Base-by-base conservation (phyloP, 192 early-diverging fungal species). In the Dissophora globulifera region DNA sequence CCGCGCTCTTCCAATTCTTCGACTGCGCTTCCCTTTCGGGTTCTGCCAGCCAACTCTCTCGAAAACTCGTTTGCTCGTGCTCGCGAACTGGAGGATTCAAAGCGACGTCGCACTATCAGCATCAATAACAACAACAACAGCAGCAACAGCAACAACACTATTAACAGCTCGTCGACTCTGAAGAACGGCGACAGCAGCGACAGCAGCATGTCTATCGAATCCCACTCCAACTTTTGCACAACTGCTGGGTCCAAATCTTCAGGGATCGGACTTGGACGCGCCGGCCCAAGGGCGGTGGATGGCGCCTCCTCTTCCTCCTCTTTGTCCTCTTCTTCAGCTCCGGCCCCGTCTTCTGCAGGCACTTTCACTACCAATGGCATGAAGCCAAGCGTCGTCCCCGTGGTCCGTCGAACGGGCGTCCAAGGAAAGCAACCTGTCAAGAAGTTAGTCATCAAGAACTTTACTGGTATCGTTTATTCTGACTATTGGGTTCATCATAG, bases 371-470 rank as follows among this genome's bases (percentile, higher is more conserved):
- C 49, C 6, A 71, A 67, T 27, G 63, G 52, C 20, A 51, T 61
- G 19, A 74, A 74, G 55, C n/a, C n/a, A n/a, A 20, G 53, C 6
- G 42, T 27, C 15, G 42, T 47, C 25, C 47, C 67, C 0, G 47
- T 45, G 1, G 63, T 76, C 23, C 62, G 72, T 15, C 35, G 72
- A 23, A 67, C 72, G 25, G 72, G 64, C 19, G 64, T 76, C 10
- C 72, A 76, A 50, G 72, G 72, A 29, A 81, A 78, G 32, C 72
- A 69, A 41, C 78, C 83, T 27, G 57, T 71, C 3, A 88, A 87
- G 62, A 90, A 88, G 63, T 66, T 90, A 26, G 85, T 89, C 40
- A 87, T 90, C 54, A 86, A 79, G 58, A 79, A 81, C 53, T 85
- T 90, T 49, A 89, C 88, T 80, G 87, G 87, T 86, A 74, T 42